Conservation (phyloP, 2,329 filamentous ascomycete genomes). For the Penicillium frequentans region DNA sequence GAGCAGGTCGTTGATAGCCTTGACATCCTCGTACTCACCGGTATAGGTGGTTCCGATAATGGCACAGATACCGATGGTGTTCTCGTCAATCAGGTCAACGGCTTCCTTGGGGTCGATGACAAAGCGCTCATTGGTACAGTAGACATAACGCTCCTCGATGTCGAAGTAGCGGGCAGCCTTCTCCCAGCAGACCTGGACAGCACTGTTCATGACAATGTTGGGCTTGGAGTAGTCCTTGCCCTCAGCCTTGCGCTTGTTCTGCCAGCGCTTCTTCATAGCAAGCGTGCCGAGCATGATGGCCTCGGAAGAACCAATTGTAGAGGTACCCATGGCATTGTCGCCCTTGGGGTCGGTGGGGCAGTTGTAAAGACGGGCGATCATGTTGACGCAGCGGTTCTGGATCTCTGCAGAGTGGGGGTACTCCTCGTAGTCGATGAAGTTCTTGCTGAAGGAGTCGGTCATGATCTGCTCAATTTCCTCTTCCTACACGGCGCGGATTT, state of each 20-base stretch:
- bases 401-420: constrained; percentile 80
- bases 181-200: constrained; percentile 97
- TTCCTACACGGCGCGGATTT: constrained; percentile 57
- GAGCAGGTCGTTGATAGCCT: constrained; percentile 85
- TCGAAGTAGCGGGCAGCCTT: constrained; percentile 90
- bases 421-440: constrained; percentile 90
- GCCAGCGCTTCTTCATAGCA: constrained; percentile 95
- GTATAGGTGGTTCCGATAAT: constrained; percentile 95
- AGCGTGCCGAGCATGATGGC: constrained; percentile 56
- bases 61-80: constrained; percentile 85
- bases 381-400: constrained; percentile 88
- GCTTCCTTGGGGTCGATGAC: constrained; percentile 65
- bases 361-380: constrained; percentile 89
- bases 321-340: constrained; percentile 75
- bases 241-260: constrained; percentile 77
- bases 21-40: constrained; percentile 91
- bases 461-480: constrained; percentile 96
- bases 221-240: constrained; percentile 79
- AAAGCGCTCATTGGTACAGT: constrained; percentile 61
- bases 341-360: constrained; percentile 60
- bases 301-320: constrained; percentile 85
- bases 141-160: constrained; percentile 80
- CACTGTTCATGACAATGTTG: constrained; percentile 94
- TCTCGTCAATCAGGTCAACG: constrained; percentile 64
- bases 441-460: constrained; percentile 87